A percentile compares a stretch with the other conserved stretches of the same genome.
Evolutionary conservation across 345 rosid genomes (phyloP).

Genomic region (Gossypium stocksii): DNA sequence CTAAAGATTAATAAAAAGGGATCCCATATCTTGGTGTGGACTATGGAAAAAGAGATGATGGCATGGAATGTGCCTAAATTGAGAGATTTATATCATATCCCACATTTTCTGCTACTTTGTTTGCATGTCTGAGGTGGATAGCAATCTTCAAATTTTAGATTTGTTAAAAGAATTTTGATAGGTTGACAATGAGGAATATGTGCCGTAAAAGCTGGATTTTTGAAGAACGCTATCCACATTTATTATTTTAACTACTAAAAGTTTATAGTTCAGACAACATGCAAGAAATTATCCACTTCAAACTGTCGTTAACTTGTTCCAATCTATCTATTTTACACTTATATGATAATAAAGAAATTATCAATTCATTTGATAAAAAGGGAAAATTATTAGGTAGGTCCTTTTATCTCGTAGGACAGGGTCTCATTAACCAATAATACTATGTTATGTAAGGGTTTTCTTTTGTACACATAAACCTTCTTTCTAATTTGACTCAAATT

Average conservation of each 20-base stretch:
- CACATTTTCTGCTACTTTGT: neutral
- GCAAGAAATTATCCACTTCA: neutral
- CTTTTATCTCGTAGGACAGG: too few species aligned
- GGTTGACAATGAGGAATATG: conserved; percentile 26
- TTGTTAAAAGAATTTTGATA: neutral
- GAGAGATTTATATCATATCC: neutral
- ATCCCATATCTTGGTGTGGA: too few species aligned
- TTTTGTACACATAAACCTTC: too few species aligned
- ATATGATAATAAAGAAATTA: too few species aligned
- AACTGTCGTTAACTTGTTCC: neutral
- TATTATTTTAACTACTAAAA: neutral
- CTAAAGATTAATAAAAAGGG: too few species aligned
- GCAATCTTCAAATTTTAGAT: conserved; percentile 11
- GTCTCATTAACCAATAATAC: too few species aligned
- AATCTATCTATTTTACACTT: too few species aligned
- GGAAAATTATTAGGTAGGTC: too few species aligned
- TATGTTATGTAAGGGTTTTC: too few species aligned
- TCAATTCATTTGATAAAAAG: too few species aligned
- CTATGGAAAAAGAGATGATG: too few species aligned
- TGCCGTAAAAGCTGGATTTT: conserved; percentile 33
- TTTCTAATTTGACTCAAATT: too few species aligned
- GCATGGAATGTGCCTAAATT: neutral
- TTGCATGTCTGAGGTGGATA: conserved; percentile 13
- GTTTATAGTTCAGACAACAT: conserved; percentile 8
- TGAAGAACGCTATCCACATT: neutral